Percentiles rank a stretch among this genome's conserved stretches.
Evolutionary conservation across 164 flowering plant genomes (phyloP).

Genomic region (Aristolochia fimbriata): DNA sequence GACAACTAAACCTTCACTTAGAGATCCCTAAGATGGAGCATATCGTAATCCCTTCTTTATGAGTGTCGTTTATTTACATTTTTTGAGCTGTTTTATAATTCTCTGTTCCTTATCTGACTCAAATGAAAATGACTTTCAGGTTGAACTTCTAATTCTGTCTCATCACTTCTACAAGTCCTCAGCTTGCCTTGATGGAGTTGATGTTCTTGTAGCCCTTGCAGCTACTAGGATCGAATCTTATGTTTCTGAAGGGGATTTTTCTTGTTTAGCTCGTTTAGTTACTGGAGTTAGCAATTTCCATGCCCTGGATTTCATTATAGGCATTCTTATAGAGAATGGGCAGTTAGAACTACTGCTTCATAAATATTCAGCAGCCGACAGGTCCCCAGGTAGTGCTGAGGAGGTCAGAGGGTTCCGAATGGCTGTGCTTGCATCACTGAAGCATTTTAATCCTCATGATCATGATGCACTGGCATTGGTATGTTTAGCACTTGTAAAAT

Average conservation of each 20-base stretch:
- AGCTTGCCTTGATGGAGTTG: slow-evolving; percentile 98
- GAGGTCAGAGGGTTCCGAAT: slow-evolving; percentile 89
- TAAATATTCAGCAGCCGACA: slow-evolving; percentile 80
- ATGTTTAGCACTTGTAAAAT: slow-evolving; percentile 11
- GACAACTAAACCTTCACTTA: too few species aligned
- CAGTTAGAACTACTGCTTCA: slow-evolving; percentile 93
- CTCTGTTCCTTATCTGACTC: slow-evolving; percentile 1
- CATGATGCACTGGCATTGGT: slow-evolving; percentile 94
- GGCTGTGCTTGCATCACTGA: slow-evolving; percentile 89
- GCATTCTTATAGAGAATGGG: slow-evolving; percentile 93
- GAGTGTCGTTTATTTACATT: too few species aligned
- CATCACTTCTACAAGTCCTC: slow-evolving; percentile 99
- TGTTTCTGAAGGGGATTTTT: slow-evolving; percentile 93
- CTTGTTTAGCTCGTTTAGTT: slow-evolving; percentile 92
- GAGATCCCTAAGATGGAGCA: too few species aligned
- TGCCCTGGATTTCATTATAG: slow-evolving; percentile 89
- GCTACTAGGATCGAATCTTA: slow-evolving; percentile 97
- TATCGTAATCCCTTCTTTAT: too few species aligned
- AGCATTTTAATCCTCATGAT: slow-evolving; percentile 84
- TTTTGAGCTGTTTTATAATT: too few species aligned
- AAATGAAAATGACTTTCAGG: slow-evolving; percentile 37
- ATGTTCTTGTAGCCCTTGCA: slow-evolving; percentile 97
- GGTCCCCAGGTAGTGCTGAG: slow-evolving; percentile 64
- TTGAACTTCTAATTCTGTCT: slow-evolving; percentile 93
- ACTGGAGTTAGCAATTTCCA: slow-evolving; percentile 98